These are phyloP conservation scores for Skeletonema potamos DNA, from an alignment of 108 stramenopile species.

Conservation along the genomic window DNA sequence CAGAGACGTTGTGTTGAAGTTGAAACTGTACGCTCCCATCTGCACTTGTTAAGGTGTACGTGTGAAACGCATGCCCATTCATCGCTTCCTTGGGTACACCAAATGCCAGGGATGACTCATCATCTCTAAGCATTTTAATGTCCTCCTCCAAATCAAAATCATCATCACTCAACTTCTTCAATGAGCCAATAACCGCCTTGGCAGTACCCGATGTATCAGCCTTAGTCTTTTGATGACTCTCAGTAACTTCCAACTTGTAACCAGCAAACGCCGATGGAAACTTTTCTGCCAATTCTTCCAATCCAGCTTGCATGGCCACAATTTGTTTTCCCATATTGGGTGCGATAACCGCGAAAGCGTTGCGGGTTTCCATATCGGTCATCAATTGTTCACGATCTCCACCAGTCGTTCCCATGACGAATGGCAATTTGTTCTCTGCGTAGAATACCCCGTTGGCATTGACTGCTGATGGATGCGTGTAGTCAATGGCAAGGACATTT, in stretches of 20 bases:
- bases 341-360: slow-evolving; percentile 94
- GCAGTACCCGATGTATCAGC: slow-evolving; percentile 98
- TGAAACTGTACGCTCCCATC: slow-evolving; percentile 95
- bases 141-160: slow-evolving; percentile 81
- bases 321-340: slow-evolving; percentile 99
- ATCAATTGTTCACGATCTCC: slow-evolving; percentile 88
- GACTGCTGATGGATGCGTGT: slow-evolving; percentile 96
- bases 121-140: slow-evolving; percentile 89
- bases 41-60: slow-evolving; percentile 89
- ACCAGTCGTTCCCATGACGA: slow-evolving; percentile 97
- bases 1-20: slow-evolving; percentile 96
- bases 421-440: slow-evolving; percentile 77
- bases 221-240: slow-evolving; percentile 97
- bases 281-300: slow-evolving; percentile 87
- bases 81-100: slow-evolving; percentile 92
- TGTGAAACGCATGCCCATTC: slow-evolving; percentile 97
- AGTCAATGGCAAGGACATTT: slow-evolving; percentile 92
- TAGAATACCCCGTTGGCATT: slow-evolving; percentile 92
- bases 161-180: slow-evolving; percentile 71
- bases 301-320: slow-evolving; percentile 96
- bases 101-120: slow-evolving; percentile 83
- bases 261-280: slow-evolving; percentile 94
- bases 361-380: slow-evolving; percentile 63
- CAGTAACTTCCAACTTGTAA: slow-evolving; percentile 89
- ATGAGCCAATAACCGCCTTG: slow-evolving; percentile 90